phyloP scores from a whole-genome alignment of 257 asterid genomes.

The Fraxinus quadrangulata region DNA sequence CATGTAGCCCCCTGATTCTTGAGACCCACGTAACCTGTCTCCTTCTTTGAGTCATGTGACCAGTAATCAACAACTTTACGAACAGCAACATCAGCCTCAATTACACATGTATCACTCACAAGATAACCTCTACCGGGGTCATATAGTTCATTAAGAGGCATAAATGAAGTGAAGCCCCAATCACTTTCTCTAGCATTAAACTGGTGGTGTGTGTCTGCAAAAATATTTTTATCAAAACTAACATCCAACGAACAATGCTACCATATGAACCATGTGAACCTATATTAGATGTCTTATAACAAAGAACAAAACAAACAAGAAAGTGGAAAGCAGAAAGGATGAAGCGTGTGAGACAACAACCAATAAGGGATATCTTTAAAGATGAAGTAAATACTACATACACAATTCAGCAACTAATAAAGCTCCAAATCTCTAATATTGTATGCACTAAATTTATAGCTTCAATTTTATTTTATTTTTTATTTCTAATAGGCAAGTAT shows the following conservation, averaged over 20 bases:
- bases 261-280: constrained; percentile 23
- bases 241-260: constrained; percentile 25
- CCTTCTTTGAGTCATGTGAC: too few species aligned
- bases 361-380: background rate
- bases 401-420: background rate
- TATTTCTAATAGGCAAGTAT: background rate
- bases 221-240: constrained; percentile 29
- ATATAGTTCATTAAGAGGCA: constrained; percentile 68
- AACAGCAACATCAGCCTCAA: background rate
- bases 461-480: too few species aligned
- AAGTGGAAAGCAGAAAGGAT: constrained; percentile 19
- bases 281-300: constrained; percentile 24
- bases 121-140: constrained; percentile 65
- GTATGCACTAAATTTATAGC: background rate
- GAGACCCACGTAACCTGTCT: too few species aligned
- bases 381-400: background rate
- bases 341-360: background rate
- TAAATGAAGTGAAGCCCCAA: constrained; percentile 76
- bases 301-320: constrained; percentile 12
- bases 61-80: too few species aligned
- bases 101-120: constrained; percentile 54
- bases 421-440: background rate
- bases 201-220: constrained; percentile 72
- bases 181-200: constrained; percentile 68
- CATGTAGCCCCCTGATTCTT: too few species aligned